Evolutionary conservation across 2,329 filamentous ascomycete genomes (phyloP).

Genomic region (Calonectria fujianensis): DNA sequence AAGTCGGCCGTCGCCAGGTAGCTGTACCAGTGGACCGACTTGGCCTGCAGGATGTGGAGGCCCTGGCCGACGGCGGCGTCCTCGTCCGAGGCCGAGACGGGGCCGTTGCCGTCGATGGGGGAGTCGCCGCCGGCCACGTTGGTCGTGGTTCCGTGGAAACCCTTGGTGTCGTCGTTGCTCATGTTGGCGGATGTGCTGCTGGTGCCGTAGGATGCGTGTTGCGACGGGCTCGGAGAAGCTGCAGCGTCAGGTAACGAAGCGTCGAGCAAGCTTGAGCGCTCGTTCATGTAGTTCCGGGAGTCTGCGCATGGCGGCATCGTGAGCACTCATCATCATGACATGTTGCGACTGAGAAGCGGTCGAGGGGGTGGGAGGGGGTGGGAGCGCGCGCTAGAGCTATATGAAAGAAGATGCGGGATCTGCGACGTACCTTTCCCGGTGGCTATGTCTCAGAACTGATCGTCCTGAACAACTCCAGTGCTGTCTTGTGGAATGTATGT

Average conservation of each 20-base stretch:
- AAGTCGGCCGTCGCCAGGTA: constrained; percentile 92
- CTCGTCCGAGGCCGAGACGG: constrained; percentile 38
- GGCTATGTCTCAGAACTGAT: constrained; percentile 1
- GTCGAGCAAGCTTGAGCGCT: constrained; percentile 42
- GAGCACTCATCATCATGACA: not conserved
- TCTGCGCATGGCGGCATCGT: constrained; percentile 21
- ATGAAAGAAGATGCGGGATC: not conserved
- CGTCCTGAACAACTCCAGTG: not conserved
- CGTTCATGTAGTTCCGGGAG: constrained; percentile 40
- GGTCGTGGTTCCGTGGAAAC: constrained; percentile 45
- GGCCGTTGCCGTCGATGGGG: constrained; percentile 34
- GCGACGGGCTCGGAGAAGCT: constrained; percentile 31
- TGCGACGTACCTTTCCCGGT: constrained; percentile 5
- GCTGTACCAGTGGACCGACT: constrained; percentile 76
- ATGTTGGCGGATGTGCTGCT: constrained; percentile 4
- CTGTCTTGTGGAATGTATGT: constrained; percentile 22
- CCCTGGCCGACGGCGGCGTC: constrained; percentile 68
- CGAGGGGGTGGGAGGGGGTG: not conserved
- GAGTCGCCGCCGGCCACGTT: constrained; percentile 36
- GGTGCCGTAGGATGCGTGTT: constrained; percentile 36
- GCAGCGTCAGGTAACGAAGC: constrained; percentile 5
- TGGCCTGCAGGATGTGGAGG: constrained; percentile 73
- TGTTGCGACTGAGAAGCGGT: constrained; percentile 18
- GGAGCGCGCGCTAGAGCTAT: not conserved
- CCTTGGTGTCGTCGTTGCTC: constrained; percentile 51